These are phyloP conservation scores for Madurella mycetomatis DNA, from an alignment of 2,329 filamentous ascomycete genomes.

Conservation along the genomic window DNA sequence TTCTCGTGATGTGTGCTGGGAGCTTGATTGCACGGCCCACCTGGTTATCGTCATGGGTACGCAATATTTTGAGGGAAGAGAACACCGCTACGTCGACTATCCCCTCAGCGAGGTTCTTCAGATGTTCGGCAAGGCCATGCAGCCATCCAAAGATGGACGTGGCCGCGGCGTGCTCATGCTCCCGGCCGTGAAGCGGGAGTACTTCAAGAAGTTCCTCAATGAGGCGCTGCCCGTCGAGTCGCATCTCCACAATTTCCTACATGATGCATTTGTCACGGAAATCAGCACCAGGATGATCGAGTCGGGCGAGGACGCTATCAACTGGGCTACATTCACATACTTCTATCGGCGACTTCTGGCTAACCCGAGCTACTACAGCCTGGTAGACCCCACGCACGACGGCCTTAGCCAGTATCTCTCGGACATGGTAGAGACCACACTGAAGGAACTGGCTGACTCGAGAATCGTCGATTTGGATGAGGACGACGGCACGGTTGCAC, in stretches of 20 bases:
- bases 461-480: slow-evolving; percentile 96
- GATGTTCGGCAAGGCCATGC: slow-evolving; percentile 93
- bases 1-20: slow-evolving; percentile 90
- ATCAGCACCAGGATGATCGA: slow-evolving; percentile 94
- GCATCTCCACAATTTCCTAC: slow-evolving; percentile 83
- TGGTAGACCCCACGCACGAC: slow-evolving; percentile 84
- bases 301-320: slow-evolving; percentile 93
- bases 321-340: slow-evolving; percentile 98
- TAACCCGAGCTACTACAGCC: slow-evolving; percentile 93
- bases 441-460: slow-evolving; percentile 85
- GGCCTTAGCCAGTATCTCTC: slow-evolving; percentile 92
- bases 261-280: slow-evolving; percentile 95
- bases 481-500: slow-evolving; percentile 82
- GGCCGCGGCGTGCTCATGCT: slow-evolving; percentile 95
- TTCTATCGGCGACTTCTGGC: slow-evolving; percentile 93
- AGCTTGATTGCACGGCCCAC: slow-evolving; percentile 81
- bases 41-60: slow-evolving; percentile 96
- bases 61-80: slow-evolving; percentile 92
- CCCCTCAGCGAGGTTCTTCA: slow-evolving; percentile 89
- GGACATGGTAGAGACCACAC: slow-evolving; percentile 85
- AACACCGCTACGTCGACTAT: slow-evolving; percentile 97
- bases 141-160: slow-evolving; percentile 71
- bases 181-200: slow-evolving; percentile 88
- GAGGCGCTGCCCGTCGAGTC: slow-evolving; percentile 95
- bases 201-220: slow-evolving; percentile 98